Percentiles rank a stretch among this genome's conserved stretches.
These are phyloP conservation scores for Phaseolus lunatus DNA, from an alignment of 306 rosid species.

Conservation along the genomic window DNA sequence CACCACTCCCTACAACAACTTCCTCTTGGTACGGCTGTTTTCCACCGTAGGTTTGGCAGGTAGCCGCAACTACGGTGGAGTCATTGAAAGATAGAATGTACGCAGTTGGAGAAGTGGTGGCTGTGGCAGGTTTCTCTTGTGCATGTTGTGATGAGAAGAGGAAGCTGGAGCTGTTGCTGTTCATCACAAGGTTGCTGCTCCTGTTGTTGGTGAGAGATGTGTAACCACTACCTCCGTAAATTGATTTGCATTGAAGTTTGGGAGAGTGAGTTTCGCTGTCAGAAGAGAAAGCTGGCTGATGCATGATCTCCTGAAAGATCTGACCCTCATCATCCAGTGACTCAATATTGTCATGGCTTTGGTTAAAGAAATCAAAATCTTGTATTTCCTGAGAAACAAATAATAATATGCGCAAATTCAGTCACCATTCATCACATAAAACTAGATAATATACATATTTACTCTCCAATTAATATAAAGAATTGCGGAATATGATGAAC, in stretches of 20 bases:
- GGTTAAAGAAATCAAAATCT: slow-evolving; percentile 35
- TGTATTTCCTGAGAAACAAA: slow-evolving; percentile 30
- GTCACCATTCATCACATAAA: not conserved
- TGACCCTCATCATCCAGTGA: slow-evolving; percentile 30
- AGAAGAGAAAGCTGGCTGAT: slow-evolving; percentile 38
- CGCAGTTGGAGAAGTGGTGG: not conserved
- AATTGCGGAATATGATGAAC: not conserved
- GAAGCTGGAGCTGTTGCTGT: slow-evolving; percentile 5
- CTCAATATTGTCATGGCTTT: slow-evolving; percentile 19
- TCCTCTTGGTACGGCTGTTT: slow-evolving; percentile 26
- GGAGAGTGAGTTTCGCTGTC: slow-evolving; percentile 32
- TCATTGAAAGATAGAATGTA: slow-evolving; percentile 41
- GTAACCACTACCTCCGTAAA: not conserved
- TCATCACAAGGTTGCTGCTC: not conserved
- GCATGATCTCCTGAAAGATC: slow-evolving; percentile 40
- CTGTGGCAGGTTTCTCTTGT: not conserved
- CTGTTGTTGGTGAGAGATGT: not conserved
- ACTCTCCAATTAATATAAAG: not conserved
- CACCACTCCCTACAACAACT: not conserved
- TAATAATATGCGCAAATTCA: not conserved
- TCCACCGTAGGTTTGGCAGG: not conserved
- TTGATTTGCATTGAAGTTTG: not conserved
- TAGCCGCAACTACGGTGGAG: slow-evolving; percentile 24
- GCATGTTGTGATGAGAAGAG: slow-evolving; percentile 27
- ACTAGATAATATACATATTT: not conserved